Evolutionary conservation across 1,139 yeast genomes (phyloP).

Genomic region (Hemisphaericaspora lyxosophila): DNA sequence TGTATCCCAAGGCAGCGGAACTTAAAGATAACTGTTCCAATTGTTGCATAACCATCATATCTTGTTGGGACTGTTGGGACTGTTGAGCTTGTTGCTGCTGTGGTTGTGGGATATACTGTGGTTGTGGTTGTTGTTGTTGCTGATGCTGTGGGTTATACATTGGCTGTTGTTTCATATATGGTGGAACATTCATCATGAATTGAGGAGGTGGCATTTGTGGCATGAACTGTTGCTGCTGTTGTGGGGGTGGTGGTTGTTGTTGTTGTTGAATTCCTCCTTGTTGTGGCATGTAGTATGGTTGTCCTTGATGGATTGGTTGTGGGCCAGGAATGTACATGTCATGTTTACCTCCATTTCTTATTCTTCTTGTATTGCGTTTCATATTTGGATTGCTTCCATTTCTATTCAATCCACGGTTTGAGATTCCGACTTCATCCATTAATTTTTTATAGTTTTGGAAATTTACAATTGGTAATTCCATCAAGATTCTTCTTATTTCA

Average conservation of each 20-base stretch:
- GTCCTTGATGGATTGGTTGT: constrained; percentile 7
- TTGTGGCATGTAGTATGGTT: constrained; percentile 6
- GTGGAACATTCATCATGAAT: constrained; percentile 10
- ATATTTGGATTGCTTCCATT: constrained; percentile 7
- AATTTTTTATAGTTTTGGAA: constrained; percentile 81
- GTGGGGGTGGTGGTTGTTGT: constrained; percentile 8
- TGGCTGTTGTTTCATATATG: constrained; percentile 12
- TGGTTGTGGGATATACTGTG: constrained; percentile 14
- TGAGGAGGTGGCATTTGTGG: constrained; percentile 10
- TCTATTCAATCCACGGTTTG: constrained; percentile 36
- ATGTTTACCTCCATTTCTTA: constrained; percentile 19
- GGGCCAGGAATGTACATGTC: constrained; percentile 4
- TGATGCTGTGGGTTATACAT: constrained; percentile 12
- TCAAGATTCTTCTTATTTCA: constrained; percentile 60
- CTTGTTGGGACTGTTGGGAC: constrained; percentile 25
- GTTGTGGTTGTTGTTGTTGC: constrained; percentile 11
- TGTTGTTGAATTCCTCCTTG: constrained; percentile 3
- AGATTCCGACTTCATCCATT: constrained; percentile 88
- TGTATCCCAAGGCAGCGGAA: constrained; percentile 51
- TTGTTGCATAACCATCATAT: constrained; percentile 45
- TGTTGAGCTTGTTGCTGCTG: constrained; percentile 14
- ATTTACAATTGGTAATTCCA: constrained; percentile 54
- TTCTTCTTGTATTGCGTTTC: constrained; percentile 15
- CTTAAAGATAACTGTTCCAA: constrained; percentile 50
- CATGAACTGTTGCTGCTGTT: constrained; percentile 8